phyloP scores from a whole-genome alignment of 176 grass and related monocot species.

The Typha latifolia region DNA sequence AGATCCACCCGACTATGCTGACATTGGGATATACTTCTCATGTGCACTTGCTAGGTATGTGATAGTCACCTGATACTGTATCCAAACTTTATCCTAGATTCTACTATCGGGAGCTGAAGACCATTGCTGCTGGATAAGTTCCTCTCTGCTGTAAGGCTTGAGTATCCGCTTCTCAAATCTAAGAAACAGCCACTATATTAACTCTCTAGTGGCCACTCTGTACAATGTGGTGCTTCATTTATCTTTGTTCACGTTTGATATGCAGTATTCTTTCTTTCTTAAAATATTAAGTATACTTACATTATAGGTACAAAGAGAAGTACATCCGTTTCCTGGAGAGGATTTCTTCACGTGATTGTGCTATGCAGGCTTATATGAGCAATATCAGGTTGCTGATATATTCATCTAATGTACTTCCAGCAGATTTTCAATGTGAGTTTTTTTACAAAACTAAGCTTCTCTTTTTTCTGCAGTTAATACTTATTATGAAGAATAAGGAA shows the following conservation, averaged over 20 bases:
- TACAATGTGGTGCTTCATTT: not conserved
- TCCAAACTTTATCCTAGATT: not conserved
- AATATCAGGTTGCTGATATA: constrained; percentile 39
- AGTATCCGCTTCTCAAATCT: not conserved
- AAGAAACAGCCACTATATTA: not conserved
- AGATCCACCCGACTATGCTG: constrained; percentile 30
- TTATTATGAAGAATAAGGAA: not conserved
- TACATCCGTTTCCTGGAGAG: constrained; percentile 43
- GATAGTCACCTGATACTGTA: not conserved
- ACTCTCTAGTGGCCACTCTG: not conserved
- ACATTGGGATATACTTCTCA: constrained; percentile 66
- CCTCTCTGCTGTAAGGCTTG: not conserved
- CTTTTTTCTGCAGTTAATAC: constrained; percentile 7
- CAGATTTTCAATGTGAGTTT: constrained; percentile 52
- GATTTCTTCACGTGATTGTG: constrained; percentile 31
- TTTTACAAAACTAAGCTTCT: constrained; percentile 4
- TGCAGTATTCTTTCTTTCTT: not conserved
- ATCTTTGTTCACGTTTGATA: not conserved
- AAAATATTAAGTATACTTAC: constrained; percentile 5
- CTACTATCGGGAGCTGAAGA: no score
- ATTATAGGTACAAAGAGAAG: constrained; percentile 30
- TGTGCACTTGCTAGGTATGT: constrained; percentile 34
- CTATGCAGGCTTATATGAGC: constrained; percentile 34
- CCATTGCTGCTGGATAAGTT: not conserved
- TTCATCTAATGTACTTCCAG: constrained; percentile 50